Evolutionary conservation across 176 grass and related monocot species (phyloP).

Genomic region (Puya raimondii): DNA sequence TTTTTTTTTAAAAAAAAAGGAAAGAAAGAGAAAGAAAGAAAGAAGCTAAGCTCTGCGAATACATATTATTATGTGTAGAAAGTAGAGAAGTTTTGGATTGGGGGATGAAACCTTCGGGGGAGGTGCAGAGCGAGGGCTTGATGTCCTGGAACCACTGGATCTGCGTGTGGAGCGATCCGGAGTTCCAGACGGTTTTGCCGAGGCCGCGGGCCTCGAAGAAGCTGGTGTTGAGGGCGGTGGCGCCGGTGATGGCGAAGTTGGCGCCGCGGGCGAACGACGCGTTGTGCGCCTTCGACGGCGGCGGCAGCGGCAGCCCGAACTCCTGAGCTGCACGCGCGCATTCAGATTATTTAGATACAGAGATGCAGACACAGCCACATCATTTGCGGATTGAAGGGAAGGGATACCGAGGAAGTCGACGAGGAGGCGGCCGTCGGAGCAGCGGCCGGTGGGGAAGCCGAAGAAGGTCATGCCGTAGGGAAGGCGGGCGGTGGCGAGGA

Average conservation of each 20-base stretch:
- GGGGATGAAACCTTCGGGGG: slow-evolving; percentile 8
- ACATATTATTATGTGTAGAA: not conserved
- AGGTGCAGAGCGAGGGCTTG: slow-evolving; percentile 21
- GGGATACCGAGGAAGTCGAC: slow-evolving; percentile 60
- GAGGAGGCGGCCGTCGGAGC: slow-evolving; percentile 83
- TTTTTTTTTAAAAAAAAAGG: not conserved
- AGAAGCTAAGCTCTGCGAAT: not conserved
- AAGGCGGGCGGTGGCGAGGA: slow-evolving; percentile 48
- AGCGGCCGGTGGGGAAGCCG: slow-evolving; percentile 52
- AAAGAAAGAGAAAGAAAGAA: slow-evolving; percentile 13
- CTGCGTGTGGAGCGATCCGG: slow-evolving; percentile 36
- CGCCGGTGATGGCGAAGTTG: slow-evolving; percentile 43
- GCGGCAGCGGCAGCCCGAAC: slow-evolving; percentile 26
- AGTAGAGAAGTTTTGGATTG: not conserved
- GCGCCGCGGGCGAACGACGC: slow-evolving; percentile 25
- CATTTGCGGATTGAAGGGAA: not conserved
- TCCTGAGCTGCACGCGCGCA: slow-evolving; percentile 19
- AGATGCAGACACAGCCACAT: too few relatives aligned
- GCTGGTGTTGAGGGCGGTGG: slow-evolving; percentile 21
- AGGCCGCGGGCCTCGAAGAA: slow-evolving; percentile 36
- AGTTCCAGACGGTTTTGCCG: slow-evolving; percentile 14
- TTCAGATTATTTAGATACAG: too few relatives aligned
- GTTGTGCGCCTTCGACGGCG: slow-evolving; percentile 29
- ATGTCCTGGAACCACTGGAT: slow-evolving; percentile 35
- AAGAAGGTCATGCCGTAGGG: slow-evolving; percentile 84